These are phyloP conservation scores for Nakazawaea pomicola DNA, from an alignment of 805 yeast genomes.

Conservation along the genomic window DNA sequence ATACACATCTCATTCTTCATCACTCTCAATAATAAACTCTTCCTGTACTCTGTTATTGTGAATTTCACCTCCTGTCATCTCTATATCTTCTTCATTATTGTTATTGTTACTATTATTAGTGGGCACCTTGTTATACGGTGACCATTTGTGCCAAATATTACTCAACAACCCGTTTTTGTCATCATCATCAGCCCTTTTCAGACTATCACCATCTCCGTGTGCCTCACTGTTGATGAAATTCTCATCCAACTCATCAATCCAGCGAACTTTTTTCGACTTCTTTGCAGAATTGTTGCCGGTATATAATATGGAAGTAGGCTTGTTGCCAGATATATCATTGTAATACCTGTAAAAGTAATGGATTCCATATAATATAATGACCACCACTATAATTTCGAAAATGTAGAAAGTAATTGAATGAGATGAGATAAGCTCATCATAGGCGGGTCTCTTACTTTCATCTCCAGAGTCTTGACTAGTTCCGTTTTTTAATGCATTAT, in stretches of 20 bases:
- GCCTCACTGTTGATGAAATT: constrained; percentile 16
- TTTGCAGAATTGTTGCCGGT: constrained; percentile 5
- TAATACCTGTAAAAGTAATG: constrained; percentile 21
- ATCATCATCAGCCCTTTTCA: not conserved
- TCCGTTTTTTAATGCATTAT: too few relatives aligned
- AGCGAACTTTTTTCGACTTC: constrained; percentile 29
- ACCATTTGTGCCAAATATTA: constrained; percentile 16
- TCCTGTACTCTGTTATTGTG: constrained; percentile 21
- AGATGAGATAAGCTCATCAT: not conserved
- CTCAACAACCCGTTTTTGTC: not conserved
- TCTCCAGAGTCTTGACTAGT: not conserved
- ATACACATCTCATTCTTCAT: constrained; percentile 31
- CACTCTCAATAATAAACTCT: constrained; percentile 44
- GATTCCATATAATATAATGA: constrained; percentile 18
- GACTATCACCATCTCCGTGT: constrained; percentile 5
- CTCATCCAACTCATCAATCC: constrained; percentile 23
- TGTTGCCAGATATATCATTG: constrained; percentile 11
- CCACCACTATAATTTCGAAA: constrained; percentile 20
- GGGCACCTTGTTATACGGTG: constrained; percentile 3
- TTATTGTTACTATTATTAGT: constrained; percentile 21
- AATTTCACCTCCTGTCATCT: constrained; percentile 30
- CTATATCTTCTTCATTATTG: constrained; percentile 32
- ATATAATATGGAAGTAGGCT: constrained; percentile 17
- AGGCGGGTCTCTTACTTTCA: not conserved
- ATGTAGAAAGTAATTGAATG: constrained; percentile 17